Evolutionary conservation across 176 grass and related monocot genomes (phyloP), one percentile per base, ranked within the genome.

Genomic region (Alloteropsis semialata): DNA sequence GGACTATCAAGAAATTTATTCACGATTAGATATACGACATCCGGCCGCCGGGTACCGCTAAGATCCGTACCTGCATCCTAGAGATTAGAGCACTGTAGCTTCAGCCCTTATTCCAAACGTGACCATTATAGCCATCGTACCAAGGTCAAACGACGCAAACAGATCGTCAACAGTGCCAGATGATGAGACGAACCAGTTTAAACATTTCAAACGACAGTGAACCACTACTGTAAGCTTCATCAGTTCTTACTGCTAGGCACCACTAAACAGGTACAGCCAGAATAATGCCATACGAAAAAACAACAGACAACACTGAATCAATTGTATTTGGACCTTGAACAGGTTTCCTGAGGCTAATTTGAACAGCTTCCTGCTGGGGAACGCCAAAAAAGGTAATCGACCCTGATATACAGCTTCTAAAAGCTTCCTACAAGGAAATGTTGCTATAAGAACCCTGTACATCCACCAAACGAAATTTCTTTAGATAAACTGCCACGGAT

Each of bases 371-470:
- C 10, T 41, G 21, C 38, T 24, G 27, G 27, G 36, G 71, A 55
- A 22, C 68, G 5, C 45, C 18, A 66, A 66, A 76, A 32, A 57
- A 25, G 65, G 9, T 46, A 11, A 44, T 76, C 22, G 22, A 70
- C 79, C 59, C 58, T 34, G 65, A 74, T 79, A 67, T 83, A 90
- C 67, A 90, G 18, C 74, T 79, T 78, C 63, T 38, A 30, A 50
- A 84, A 78, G 73, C n/a, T 56, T 63, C 9, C 70, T 69, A 61
- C 25, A 82, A 66, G 22, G 41, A 54, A 72, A 44, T 1, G 46
- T 28, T 73, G 76, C 45, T 51, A 78, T 78, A 73, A 30, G 57
- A 66, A 34, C 84, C 29, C 84, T 90, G 59, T 87, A 90, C 84
- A 90, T 30, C 73, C 82, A 83, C 79, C 66, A 74, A 60, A 79